Base-by-base conservation (phyloP, 108 stramenopile species). In the Skeletonema marinoi region DNA sequence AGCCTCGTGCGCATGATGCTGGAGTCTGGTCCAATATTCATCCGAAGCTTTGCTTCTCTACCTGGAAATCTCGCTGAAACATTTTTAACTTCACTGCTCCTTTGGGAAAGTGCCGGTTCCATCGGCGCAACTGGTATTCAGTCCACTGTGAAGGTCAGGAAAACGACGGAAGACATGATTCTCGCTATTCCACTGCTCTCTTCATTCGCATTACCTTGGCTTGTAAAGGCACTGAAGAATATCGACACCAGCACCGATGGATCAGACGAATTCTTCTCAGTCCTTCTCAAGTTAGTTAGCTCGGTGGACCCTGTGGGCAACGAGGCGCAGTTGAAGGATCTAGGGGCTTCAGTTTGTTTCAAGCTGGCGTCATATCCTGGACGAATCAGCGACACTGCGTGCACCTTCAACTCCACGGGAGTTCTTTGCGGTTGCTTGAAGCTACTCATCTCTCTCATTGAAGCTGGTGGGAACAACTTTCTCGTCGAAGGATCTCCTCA, bases 371-470 rank as follows among this genome's bases (percentile, higher is more conserved):
- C 83, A 1, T 93, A 90, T 68, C 89, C 90, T 13, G 68, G 88
- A 12, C 84, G 85, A 51, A 78, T 68, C 16, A 83, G 66, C 46
- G 92, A 93, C 21, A 84, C 71, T 60, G 84, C 84, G 16, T 29
- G 68, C 33, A 71, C 84, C 29, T 89, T 90, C 69, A 71, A 83
- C 41, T 82, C 91, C 36, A 92, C 92, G 16, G 92, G 91, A 58
- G 92, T 93, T 13, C 71, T 96, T 19, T 90, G 93, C 62, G 96
- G 93, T 31, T 96, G 96, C 68, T 73, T 96, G 60, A 85, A 83
- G 42, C 78, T 96, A 13, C 65, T 96, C 21, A 69, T 88, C 50
- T 84, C 92, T 46, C 69, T 96, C 4, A 81, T 94, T 39, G 89
- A 90, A 74, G 85, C 62, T 17, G 81, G 68, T 32, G 86, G 86